Base-by-base conservation (phyloP, 371 early-diverging fungal species). In the Rhizomucor pusillus region DNA sequence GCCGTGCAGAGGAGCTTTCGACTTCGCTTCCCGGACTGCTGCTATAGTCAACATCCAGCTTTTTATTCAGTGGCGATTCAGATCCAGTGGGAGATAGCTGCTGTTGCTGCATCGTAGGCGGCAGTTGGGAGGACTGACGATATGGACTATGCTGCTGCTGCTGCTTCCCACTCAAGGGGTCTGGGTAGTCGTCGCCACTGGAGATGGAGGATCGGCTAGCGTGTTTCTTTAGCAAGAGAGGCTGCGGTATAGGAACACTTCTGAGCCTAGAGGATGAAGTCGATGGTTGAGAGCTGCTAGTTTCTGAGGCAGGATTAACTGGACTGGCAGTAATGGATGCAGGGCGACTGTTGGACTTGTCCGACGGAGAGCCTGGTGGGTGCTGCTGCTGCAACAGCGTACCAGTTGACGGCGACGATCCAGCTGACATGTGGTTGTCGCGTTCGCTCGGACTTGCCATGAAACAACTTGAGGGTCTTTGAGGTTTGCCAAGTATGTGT, bases 191-290 rank as follows among this genome's bases (percentile, higher is more conserved):
- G 16, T 66, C 67, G 34, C 62, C 52, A 5, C 50, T 44, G 14
- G 67, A 62, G 33, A 66, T 29, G 2, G 67, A 66, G 4, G 67
- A 66, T 43, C 67, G 67, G 23, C 67, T 66, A 13, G 67, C 51
- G 11, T 59, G 62, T 46, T 60, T 40, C 37, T 59, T 62, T 20
- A 66, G 46, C 14, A 66, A 47, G 9, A 66, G 48, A 9, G 67
- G 67, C 43, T 66, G 67, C 13, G 67, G 67, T 47, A 66, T 66
- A 11, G 67, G 67, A 7, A 66, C 67, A 47, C 59, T 62, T 23
- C 62, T 57, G 22, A 65, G 23, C 36, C 55, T 61, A 20, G 62
- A 43, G 23, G 59, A 57, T 0, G 66, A 39, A 9, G 65, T 46
- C 11, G 60, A 57, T 1, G 60, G 56, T 18, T 59, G 57, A 12